These are phyloP conservation scores for Amylocarpus encephaloides DNA, from an alignment of 2,329 filamentous ascomycete genomes.

Conservation along the genomic window DNA sequence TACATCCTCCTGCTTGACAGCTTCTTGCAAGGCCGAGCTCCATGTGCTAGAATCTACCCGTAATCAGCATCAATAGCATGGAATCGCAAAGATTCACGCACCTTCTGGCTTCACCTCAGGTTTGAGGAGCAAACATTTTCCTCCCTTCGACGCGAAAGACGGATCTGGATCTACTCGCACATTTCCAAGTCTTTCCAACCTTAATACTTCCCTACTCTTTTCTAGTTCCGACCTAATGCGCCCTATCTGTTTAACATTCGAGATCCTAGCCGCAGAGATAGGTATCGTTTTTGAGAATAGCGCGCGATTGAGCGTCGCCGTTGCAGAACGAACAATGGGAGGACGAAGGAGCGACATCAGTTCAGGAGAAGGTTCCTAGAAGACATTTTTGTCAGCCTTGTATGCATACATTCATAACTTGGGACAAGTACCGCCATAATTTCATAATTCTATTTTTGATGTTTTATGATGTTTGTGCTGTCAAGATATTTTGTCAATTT, in stretches of 20 bases:
- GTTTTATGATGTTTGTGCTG: conserved; percentile 2
- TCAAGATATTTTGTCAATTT: conserved; percentile 5
- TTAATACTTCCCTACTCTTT: conserved; percentile 59
- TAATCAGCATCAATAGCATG: conserved; percentile 1
- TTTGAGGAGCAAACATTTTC: conserved; percentile 55
- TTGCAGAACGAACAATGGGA: conserved; percentile 67
- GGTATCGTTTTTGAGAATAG: conserved; percentile 75
- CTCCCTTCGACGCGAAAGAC: conserved; percentile 45
- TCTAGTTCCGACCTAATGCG: conserved; percentile 61
- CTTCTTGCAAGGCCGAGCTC: conserved; percentile 62
- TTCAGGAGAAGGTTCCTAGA: conserved; percentile 22
- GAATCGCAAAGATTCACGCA: conserved; percentile 12
- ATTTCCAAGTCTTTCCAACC: conserved; percentile 54
- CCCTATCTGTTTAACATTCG: conserved; percentile 68
- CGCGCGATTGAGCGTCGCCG: conserved; percentile 72
- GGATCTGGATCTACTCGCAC: conserved; percentile 58
- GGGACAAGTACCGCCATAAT: conserved; percentile 21
- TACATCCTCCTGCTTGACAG: conserved; percentile 62
- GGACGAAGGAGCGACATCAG: conserved; percentile 64
- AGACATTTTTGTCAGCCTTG: conserved; percentile 2
- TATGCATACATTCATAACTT: not conserved
- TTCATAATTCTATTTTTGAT: conserved; percentile 19
- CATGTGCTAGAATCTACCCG: conserved; percentile 64
- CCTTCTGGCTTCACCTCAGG: conserved; percentile 50
- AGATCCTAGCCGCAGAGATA: conserved; percentile 70